Percentiles rank a stretch among this genome's conserved stretches.
Conservation (phyloP, 305 asterid species). For the Striga hermonthica region DNA sequence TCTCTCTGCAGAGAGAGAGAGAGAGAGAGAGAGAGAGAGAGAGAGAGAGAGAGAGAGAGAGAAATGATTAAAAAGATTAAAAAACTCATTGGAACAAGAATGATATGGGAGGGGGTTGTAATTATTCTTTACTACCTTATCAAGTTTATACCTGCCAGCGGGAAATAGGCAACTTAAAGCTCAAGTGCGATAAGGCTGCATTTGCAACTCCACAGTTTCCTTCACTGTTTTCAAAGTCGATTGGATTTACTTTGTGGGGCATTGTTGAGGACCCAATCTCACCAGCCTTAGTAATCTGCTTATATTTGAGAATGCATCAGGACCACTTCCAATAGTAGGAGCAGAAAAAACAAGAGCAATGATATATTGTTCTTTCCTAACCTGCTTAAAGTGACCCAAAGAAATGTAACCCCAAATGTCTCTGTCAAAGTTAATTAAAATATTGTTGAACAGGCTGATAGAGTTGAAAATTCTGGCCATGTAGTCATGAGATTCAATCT, state of each 20-base stretch:
- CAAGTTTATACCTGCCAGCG: constrained; percentile 66
- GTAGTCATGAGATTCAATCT: constrained; percentile 83
- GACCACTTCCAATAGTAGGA: constrained; percentile 13
- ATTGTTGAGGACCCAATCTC: constrained; percentile 81
- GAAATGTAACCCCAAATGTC: constrained; percentile 83
- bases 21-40: not conserved
- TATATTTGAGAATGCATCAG: constrained; percentile 25
- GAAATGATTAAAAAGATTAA: constrained; percentile 20
- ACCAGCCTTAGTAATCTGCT: constrained; percentile 68
- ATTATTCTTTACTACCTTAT: not conserved
- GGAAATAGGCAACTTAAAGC: constrained; percentile 72
- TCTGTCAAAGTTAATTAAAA: constrained; percentile 57
- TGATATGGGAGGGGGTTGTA: not conserved
- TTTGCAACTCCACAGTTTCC: constrained; percentile 77
- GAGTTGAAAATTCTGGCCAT: constrained; percentile 69
- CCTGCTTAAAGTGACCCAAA: constrained; percentile 77
- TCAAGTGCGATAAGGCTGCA: constrained; percentile 53
- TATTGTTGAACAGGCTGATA: constrained; percentile 56
- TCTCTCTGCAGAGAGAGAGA: constrained; percentile 48
- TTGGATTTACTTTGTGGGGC: constrained; percentile 88
- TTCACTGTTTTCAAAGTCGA: constrained; percentile 79
- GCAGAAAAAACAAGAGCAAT: constrained; percentile 2
- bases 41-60: not conserved
- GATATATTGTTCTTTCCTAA: constrained; percentile 21
- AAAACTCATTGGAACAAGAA: not conserved